A percentile compares a stretch with the other conserved stretches of the same genome.
Evolutionary conservation across 176 grass and related monocot species (phyloP).

Genomic region (Guadua angustifolia): DNA sequence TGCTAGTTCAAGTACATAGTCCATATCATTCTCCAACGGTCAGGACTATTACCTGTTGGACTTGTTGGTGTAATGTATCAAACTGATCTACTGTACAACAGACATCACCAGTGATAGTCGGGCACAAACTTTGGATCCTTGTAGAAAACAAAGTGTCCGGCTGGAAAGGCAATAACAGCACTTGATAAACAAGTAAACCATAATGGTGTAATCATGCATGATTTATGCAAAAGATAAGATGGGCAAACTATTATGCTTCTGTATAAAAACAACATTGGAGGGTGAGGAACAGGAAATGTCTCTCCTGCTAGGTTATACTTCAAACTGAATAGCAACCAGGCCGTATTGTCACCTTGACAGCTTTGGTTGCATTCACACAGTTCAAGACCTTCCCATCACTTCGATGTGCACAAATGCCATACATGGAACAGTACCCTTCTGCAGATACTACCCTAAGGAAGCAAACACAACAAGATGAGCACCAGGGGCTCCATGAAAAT

Average conservation of each 20-base stretch:
- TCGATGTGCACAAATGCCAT: slow-evolving; percentile 80
- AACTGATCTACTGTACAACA: slow-evolving; percentile 92
- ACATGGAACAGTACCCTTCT: slow-evolving; percentile 93
- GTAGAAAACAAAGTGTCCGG: slow-evolving; percentile 85
- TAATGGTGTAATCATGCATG: slow-evolving; percentile 2
- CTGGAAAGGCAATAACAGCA: slow-evolving; percentile 58
- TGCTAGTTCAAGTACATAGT: slow-evolving; percentile 38
- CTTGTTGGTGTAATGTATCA: slow-evolving; percentile 75
- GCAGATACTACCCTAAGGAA: slow-evolving; percentile 60
- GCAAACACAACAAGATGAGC: slow-evolving; percentile 36
- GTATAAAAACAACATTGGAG: not conserved
- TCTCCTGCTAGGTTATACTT: slow-evolving; percentile 40
- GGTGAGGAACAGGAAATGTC: slow-evolving; percentile 26
- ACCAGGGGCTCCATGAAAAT: slow-evolving; percentile 19
- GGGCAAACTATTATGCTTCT: slow-evolving; percentile 7
- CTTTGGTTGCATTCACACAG: slow-evolving; percentile 73
- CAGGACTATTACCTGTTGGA: slow-evolving; percentile 78
- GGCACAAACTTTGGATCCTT: slow-evolving; percentile 95
- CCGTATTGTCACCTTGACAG: slow-evolving; percentile 71
- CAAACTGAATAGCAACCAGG: slow-evolving; percentile 31
- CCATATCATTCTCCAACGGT: not conserved
- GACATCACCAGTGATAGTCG: slow-evolving; percentile 83
- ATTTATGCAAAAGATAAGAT: slow-evolving; percentile 32
- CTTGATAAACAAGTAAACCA: slow-evolving; percentile 42
- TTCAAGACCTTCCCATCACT: slow-evolving; percentile 89